Base-by-base conservation (phyloP, 2,329 filamentous ascomycete species). In the Biscogniauxia mediterranea region DNA sequence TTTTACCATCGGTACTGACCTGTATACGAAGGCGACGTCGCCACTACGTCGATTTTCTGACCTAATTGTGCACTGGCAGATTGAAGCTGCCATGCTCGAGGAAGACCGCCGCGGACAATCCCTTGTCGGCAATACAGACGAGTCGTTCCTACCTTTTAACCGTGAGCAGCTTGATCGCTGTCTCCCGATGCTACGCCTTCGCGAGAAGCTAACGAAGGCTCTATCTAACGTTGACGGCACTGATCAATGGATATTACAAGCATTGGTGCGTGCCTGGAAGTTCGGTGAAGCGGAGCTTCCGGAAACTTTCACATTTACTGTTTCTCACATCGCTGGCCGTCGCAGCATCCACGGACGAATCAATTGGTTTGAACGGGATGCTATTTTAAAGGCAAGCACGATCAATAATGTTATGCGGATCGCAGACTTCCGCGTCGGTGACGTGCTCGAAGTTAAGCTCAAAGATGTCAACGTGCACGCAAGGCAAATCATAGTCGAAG, bases 21-120 rank as follows among this genome's bases (percentile, higher is more conserved):
- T 84, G 75, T 89, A 89, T 72, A 77, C 83, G 61, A 89, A 87
- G 66, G 82, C 82, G 49, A 90, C 88, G 7, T 88, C 84, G 55
- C 88, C 88, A 19, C 79, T 90, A n/a, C 85, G 88, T 38, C 83
- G 88, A 52, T 89, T 83, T 73, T 75, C 78, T 5, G 88, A 90
- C 72, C 75, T 90, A 54, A 71, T 90, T 32, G 80, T 84, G 1
- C 87, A 89, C 74, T 89, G 85, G 85, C 87, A 90, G 72, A 84
- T 90, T 63, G 82, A 88, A 68, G 83, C 82, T 2, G 81, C 84
- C 9, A 75, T 90, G 32, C 68, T 77, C 8, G 76, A 80, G 64
- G 81, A 83, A 71, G 64, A 70, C 38, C 73, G 70, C 49, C 67
- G 68, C 9, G 75, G 75, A 46, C 56, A 67, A n/a, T 73, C 73